A percentile compares a stretch with the other conserved stretches of the same genome.
phyloP scores from a whole-genome alignment of 2,329 filamentous ascomycete species.

The Pezicula radicicola region DNA sequence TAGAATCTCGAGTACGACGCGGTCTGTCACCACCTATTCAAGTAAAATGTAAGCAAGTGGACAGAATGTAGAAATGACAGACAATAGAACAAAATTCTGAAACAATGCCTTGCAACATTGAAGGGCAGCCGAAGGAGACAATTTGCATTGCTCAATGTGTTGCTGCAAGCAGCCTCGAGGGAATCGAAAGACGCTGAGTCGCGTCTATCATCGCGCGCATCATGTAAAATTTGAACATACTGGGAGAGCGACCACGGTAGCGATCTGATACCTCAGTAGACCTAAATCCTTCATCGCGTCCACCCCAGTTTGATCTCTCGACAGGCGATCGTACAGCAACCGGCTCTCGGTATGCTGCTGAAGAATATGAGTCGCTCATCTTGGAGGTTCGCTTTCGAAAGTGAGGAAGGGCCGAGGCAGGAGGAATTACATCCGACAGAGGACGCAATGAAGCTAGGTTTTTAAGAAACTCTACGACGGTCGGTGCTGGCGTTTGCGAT shows the following conservation, averaged over 20 bases:
- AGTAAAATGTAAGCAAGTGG: constrained; percentile 19
- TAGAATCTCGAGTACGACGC: constrained; percentile 48
- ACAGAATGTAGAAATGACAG: not conserved
- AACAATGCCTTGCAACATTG: constrained; percentile 2
- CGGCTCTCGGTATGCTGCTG: constrained; percentile 25
- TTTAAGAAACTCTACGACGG: constrained; percentile 11
- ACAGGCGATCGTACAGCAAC: constrained; percentile 27
- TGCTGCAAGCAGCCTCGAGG: no score
- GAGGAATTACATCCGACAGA: not conserved
- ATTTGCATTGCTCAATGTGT: no score
- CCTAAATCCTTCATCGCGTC: constrained; percentile 28
- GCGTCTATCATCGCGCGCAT: no score
- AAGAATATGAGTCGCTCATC: constrained; percentile 25
- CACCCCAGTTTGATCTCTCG: constrained; percentile 29
- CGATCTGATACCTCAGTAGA: constrained; percentile 36
- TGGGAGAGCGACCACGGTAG: constrained; percentile 67
- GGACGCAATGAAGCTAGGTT: constrained; percentile 3
- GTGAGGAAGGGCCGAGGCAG: not conserved
- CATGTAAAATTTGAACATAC: constrained; percentile 44
- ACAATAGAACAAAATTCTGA: not conserved
- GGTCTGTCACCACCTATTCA: constrained; percentile 50
- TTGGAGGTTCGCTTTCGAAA: constrained; percentile 2
- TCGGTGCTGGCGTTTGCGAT: constrained; percentile 11
- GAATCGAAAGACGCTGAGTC: no score
- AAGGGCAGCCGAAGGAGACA: no score